Evolutionary conservation across 225 moss, liverwort and hornwort species (phyloP), one percentile per base, ranked within the genome.

Genomic region (Pleurozium schreberi): DNA sequence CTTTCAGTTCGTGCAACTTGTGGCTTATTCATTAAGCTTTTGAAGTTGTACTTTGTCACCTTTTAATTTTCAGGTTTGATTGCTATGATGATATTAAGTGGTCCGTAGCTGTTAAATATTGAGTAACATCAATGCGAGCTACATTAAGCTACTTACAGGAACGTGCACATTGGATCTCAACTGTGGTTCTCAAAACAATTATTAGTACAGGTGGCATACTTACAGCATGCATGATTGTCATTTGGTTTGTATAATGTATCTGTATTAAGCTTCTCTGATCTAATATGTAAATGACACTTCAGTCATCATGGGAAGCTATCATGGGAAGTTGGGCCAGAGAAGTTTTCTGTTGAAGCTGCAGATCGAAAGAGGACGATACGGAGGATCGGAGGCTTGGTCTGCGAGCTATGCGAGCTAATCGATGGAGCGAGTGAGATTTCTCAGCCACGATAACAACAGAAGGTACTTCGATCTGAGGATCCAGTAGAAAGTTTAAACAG

Each of bases 151-250:
- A 50, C 87, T 80, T 53, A 22, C 88, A 90, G 83, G 63, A 70
- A 81, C 89, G 90, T 92, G 89, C 90, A 92, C 92, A 84, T 73
- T 73, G 83, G 86, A 84, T 75, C 69, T 65, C 60, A n/a, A 36
- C 64, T 64, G 69, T 73, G 81, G 76, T 76, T 88, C 59, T 75
- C 50, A 67, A 81, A 34, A n/a, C 45, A 64, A 42, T 42, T 49
- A 49, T 49, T 22, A 75, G 86, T 79, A 47, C 77, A 85, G 62
- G 45, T 43, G 87, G 52, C 81, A 59, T 50, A 55, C 30, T 38
- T 84, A 27, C 33, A 58, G 73, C 62, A 33, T 75, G 71, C 70
- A 30, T 82, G n/a, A n/a, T n/a, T n/a, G n/a, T 75, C 64, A 65
- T 75, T 53, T 67, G 4, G 18, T 52, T 53, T 23, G 42, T 49